Base-by-base conservation (phyloP, 768 basidiomycete genomes). In the Jaapia argillacea region DNA sequence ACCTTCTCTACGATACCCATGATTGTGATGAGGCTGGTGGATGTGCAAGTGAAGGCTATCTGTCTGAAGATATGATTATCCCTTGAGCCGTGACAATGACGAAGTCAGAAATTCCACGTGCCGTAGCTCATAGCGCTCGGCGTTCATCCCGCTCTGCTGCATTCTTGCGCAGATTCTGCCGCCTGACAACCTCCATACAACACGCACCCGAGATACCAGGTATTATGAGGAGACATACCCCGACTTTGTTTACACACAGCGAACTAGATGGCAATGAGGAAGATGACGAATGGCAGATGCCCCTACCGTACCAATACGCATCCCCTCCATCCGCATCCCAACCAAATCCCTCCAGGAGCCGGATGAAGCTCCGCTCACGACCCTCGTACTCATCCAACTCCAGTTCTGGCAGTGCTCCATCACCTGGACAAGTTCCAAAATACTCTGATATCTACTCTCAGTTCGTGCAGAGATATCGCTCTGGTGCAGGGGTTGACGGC, bases 1-100 rank as follows among this genome's bases (percentile, higher is more conserved):
- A 70, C 89, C 80, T 97, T 97, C 66, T 97, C 93, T 54, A 91
- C 72, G 56, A 96, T 78, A 55, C 92, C 93, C 93, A 97, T 96
- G 56, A 50, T 77, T 56, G n/a, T n/a, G n/a, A n/a, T n/a, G n/a
- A n/a, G n/a, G n/a, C n/a, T n/a, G n/a, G n/a, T n/a, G n/a, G n/a
- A n/a, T n/a, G n/a, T n/a, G n/a, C n/a, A n/a, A n/a, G n/a, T n/a
- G n/a, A n/a, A n/a, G n/a, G n/a, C n/a, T n/a, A n/a, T n/a, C n/a
- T n/a, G n/a, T n/a, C n/a, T n/a, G n/a, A n/a, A n/a, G n/a, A n/a
- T n/a, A n/a, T n/a, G n/a, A n/a, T n/a, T n/a, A n/a, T n/a, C n/a
- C n/a, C n/a, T n/a, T n/a, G n/a, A n/a, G n/a, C n/a, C n/a, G n/a
- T n/a, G n/a, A n/a, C n/a, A n/a, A n/a, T n/a, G n/a, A n/a, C n/a